phyloP scores from a whole-genome alignment of 2,329 filamentous ascomycete species.

The Aspergillus sp. region DNA sequence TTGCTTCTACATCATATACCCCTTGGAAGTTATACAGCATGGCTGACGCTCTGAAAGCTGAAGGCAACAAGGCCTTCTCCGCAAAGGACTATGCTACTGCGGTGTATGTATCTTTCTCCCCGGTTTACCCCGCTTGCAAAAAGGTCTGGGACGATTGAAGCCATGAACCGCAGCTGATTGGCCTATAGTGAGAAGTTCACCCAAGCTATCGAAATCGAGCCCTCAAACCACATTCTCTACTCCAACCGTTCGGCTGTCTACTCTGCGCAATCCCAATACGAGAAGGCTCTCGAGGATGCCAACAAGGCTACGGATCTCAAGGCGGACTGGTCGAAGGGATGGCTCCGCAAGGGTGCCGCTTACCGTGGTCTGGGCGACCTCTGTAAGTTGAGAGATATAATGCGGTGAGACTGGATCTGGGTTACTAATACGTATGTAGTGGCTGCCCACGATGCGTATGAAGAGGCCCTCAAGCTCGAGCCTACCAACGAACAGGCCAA shows the following conservation, averaged over 20 bases:
- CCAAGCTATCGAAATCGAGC: constrained; percentile 84
- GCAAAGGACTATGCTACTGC: constrained; percentile 96
- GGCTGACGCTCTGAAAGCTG: constrained; percentile 86
- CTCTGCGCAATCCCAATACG: constrained; percentile 86
- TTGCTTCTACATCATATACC: not conserved
- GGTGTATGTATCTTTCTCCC: constrained; percentile 69
- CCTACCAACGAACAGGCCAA: constrained; percentile 90
- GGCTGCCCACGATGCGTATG: constrained; percentile 84
- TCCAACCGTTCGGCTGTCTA: constrained; percentile 90
- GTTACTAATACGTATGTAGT: constrained; percentile 47
- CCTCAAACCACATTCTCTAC: constrained; percentile 93
- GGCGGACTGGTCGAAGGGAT: constrained; percentile 97
- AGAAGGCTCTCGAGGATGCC: constrained; percentile 82
- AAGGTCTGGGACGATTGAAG: not conserved
- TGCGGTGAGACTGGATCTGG: not conserved
- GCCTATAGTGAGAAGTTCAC: constrained; percentile 81
- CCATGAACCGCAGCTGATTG: constrained; percentile 8
- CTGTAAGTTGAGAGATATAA: constrained; percentile 43
- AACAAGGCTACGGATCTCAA: constrained; percentile 93
- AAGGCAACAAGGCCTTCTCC: constrained; percentile 97
- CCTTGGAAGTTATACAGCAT: constrained; percentile 44
- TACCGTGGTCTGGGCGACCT: constrained; percentile 86
- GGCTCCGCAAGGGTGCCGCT: constrained; percentile 89
- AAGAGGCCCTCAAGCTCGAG: constrained; percentile 91
- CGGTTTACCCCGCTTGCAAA: constrained; percentile 25